Percentiles rank a stretch among this genome's conserved stretches.
Conservation (phyloP, 106 monocot species). For the Narthecium ossifragum region DNA sequence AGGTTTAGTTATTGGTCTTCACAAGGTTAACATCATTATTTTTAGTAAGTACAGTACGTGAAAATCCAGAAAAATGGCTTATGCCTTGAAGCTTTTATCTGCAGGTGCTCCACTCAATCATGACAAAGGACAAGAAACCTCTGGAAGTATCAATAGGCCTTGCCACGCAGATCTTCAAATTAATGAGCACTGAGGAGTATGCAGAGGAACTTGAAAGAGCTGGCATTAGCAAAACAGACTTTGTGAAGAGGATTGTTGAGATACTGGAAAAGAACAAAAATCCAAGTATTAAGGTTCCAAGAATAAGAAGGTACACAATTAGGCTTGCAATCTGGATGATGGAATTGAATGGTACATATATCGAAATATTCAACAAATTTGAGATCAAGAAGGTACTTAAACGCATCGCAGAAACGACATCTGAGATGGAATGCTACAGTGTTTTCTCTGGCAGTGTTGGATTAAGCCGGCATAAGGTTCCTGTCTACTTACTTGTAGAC, state of each 20-base stretch:
- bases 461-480: slow-evolving; percentile 16
- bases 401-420: slow-evolving; percentile 47
- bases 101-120: slow-evolving; percentile 45
- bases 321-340: slow-evolving; percentile 53
- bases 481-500: slow-evolving; percentile 26
- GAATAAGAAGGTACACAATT: slow-evolving; percentile 59
- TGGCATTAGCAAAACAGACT: slow-evolving; percentile 10
- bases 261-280: slow-evolving; percentile 29
- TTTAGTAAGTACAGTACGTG: not conserved
- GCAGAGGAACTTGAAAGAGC: slow-evolving; percentile 22
- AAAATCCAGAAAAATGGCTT: not conserved
- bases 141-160: slow-evolving; percentile 64
- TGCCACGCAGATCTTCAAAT: slow-evolving; percentile 39
- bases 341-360: slow-evolving; percentile 22
- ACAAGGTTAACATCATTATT: not conserved
- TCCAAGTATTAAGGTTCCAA: slow-evolving; percentile 49
- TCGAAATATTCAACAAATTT: slow-evolving; percentile 17
- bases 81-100: not conserved
- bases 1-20: not conserved
- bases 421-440: slow-evolving; percentile 59
- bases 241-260: slow-evolving; percentile 27
- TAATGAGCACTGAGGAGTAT: slow-evolving; percentile 20
- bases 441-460: slow-evolving; percentile 60
- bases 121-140: slow-evolving; percentile 21
- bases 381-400: slow-evolving; percentile 23